Conservation (phyloP, 1,139 yeast genomes). For the Yamadazyma taylorii region DNA sequence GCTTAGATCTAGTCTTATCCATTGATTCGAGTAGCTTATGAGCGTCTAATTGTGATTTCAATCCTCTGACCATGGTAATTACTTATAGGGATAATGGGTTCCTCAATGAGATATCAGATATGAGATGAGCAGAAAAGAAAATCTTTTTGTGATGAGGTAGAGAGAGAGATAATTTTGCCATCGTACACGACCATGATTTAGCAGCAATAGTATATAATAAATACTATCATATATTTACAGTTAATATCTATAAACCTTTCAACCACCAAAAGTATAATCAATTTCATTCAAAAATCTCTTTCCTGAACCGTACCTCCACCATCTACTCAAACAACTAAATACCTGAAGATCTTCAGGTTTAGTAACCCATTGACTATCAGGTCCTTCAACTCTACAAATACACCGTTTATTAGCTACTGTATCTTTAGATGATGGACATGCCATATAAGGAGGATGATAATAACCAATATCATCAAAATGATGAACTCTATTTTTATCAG, state of each 20-base stretch:
- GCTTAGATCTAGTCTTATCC: constrained; percentile 28
- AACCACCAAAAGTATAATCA: constrained; percentile 17
- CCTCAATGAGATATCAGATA: constrained; percentile 26
- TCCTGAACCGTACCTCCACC: constrained; percentile 81
- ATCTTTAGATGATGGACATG: constrained; percentile 70
- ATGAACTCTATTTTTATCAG: constrained; percentile 69
- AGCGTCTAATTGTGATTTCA: constrained; percentile 37
- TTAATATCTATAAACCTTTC: too few species aligned
- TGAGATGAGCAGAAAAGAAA: constrained; percentile 11
- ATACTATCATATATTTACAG: too few species aligned
- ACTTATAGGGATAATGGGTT: constrained; percentile 23
- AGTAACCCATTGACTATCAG: constrained; percentile 36
- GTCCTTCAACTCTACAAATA: constrained; percentile 51
- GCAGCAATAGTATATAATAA: neutral
- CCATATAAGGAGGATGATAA: constrained; percentile 74
- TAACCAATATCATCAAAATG: constrained; percentile 94
- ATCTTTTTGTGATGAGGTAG: constrained; percentile 9
- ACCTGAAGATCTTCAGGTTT: constrained; percentile 54
- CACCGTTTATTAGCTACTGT: constrained; percentile 63
- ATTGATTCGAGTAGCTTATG: constrained; percentile 27
- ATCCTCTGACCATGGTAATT: constrained; percentile 8
- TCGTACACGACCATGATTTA: too few species aligned
- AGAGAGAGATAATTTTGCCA: too few species aligned
- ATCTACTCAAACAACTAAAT: constrained; percentile 74
- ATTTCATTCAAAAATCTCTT: constrained; percentile 47